Evolutionary conservation across 768 basidiomycete genomes (phyloP).

Genomic region (Calocera viscosa): DNA sequence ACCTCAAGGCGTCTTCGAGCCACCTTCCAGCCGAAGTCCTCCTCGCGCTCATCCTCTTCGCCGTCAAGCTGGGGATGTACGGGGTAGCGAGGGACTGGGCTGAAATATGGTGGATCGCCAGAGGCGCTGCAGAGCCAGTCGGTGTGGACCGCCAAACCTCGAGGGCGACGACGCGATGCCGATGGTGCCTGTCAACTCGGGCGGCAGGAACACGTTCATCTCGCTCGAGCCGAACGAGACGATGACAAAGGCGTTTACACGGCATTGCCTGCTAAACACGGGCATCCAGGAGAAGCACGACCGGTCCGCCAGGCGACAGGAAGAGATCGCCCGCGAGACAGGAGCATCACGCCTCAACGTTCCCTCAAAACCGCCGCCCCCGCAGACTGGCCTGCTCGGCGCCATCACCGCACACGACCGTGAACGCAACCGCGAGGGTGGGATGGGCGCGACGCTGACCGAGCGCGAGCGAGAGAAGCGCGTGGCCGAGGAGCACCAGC

Average conservation of each 20-base stretch:
- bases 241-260: constrained; percentile 88
- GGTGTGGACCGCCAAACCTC: background rate
- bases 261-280: constrained; percentile 86
- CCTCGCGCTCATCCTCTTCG: constrained; percentile 55
- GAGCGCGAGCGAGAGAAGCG: constrained; percentile 91
- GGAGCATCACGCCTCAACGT: constrained; percentile 91
- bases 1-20: constrained; percentile 35
- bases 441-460: constrained; percentile 85
- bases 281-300: constrained; percentile 94
- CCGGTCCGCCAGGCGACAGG: constrained; percentile 87
- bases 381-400: constrained; percentile 88
- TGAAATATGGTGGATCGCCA: constrained; percentile 48
- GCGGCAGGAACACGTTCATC: constrained; percentile 47
- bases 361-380: constrained; percentile 86
- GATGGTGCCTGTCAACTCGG: constrained; percentile 29
- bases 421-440: constrained; percentile 87
- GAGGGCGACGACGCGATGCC: constrained; percentile 2
- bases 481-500: constrained; percentile 80
- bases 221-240: constrained; percentile 53
- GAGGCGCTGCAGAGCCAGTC: background rate
- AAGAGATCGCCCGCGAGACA: constrained; percentile 81
- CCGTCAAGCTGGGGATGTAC: constrained; percentile 51
- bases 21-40: constrained; percentile 60
- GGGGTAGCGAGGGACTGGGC: constrained; percentile 51
- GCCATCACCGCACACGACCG: constrained; percentile 92